Evolutionary conservation across 2,329 filamentous ascomycete genomes (phyloP).

Genomic region (Xylariaceae sp.): DNA sequence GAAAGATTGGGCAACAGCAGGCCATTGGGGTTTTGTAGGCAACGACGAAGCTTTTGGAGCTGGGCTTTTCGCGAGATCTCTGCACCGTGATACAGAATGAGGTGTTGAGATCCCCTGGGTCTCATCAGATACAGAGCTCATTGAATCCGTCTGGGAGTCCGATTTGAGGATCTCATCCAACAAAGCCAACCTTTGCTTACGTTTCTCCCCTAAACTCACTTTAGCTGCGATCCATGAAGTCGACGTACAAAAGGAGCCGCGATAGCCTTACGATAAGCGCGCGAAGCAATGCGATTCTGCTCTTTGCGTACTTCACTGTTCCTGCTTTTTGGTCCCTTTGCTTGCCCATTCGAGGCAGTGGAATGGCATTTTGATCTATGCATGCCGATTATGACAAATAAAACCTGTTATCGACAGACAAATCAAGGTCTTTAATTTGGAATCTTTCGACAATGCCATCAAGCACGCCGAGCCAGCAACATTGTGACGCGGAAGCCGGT

Average conservation of each 20-base stretch:
- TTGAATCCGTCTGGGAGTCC: slow-evolving; percentile 24
- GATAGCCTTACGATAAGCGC: slow-evolving; percentile 28
- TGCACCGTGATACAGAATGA: slow-evolving; percentile 1
- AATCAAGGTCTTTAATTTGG: too few species aligned
- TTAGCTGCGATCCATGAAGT: slow-evolving; percentile 10
- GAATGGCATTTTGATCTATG: too few species aligned
- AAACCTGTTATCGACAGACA: too few species aligned
- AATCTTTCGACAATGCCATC: too few species aligned
- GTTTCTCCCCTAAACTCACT: slow-evolving; percentile 33
- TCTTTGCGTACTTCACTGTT: slow-evolving; percentile 28
- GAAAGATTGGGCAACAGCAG: slow-evolving; percentile 5
- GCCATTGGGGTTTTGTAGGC: slow-evolving; percentile 1
- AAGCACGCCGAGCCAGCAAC: too few species aligned
- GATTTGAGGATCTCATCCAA: slow-evolving; percentile 33
- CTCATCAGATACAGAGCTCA: slow-evolving; percentile 27
- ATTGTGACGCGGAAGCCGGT: too few species aligned
- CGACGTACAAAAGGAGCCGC: neutral
- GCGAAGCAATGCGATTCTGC: slow-evolving; percentile 27
- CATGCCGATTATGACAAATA: too few species aligned
- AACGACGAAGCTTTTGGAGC: slow-evolving; percentile 10
- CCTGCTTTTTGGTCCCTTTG: slow-evolving; percentile 1
- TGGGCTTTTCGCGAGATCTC: slow-evolving; percentile 21
- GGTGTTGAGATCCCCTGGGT: slow-evolving; percentile 16
- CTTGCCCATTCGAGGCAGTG: too few species aligned
- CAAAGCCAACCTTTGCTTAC: slow-evolving; percentile 38